Evolutionary conservation across 2,329 filamentous ascomycete species (phyloP).

Genomic region (Domatiomyces catenatus): DNA sequence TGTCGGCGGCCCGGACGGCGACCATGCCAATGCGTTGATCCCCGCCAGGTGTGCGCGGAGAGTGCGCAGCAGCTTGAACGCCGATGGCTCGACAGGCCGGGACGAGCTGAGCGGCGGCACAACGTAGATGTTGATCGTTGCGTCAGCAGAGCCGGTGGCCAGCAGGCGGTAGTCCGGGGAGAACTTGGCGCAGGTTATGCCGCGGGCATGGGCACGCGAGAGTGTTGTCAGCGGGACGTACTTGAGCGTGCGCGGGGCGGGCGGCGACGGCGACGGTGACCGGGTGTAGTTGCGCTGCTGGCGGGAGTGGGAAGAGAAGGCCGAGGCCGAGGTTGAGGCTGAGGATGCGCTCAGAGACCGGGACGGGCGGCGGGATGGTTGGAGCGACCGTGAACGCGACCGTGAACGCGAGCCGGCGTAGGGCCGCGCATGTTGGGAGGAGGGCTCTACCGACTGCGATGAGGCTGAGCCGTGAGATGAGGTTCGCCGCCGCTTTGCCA

Average conservation of each 20-base stretch:
- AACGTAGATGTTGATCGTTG: constrained; percentile 69
- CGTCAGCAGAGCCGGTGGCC: constrained; percentile 78
- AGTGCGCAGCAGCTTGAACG: constrained; percentile 68
- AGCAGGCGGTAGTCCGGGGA: constrained; percentile 84
- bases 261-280: constrained; percentile 7
- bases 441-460: constrained; percentile 18
- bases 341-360: background rate
- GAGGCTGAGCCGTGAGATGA: constrained; percentile 9
- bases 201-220: constrained; percentile 36
- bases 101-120: constrained; percentile 4
- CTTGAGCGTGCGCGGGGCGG: constrained; percentile 9
- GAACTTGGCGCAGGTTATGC: constrained; percentile 74
- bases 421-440: constrained; percentile 36
- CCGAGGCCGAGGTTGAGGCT: background rate
- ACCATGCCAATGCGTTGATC: constrained; percentile 86
- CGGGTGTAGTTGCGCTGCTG: too few species aligned
- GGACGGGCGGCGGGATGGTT: background rate
- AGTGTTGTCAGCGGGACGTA: constrained; percentile 11
- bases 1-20: constrained; percentile 50
- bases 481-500: constrained; percentile 12
- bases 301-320: constrained; percentile 4
- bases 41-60: constrained; percentile 88
- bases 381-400: constrained; percentile 15
- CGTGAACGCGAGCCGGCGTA: constrained; percentile 15
- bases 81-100: constrained; percentile 25